Evolutionary conservation across 2,329 filamentous ascomycete genomes (phyloP).

Genomic region (Fusarium sp.): DNA sequence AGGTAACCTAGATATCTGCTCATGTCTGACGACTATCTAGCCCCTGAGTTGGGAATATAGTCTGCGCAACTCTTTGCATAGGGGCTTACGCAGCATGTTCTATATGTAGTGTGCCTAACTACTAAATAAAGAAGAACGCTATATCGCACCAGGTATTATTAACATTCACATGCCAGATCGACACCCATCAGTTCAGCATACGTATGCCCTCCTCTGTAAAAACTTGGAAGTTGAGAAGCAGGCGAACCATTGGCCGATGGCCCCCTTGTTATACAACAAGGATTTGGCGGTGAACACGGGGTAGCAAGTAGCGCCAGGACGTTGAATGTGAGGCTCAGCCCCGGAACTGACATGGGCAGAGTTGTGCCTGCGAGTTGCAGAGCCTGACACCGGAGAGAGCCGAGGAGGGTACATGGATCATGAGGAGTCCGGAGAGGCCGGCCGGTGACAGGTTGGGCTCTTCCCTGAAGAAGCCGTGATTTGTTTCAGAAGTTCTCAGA

Average conservation of each 20-base stretch:
- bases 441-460: constrained; percentile 25
- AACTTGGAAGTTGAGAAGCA: constrained; percentile 1
- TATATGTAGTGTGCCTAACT: constrained; percentile 5
- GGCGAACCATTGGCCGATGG: constrained; percentile 2
- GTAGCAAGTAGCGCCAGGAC: constrained; percentile 12
- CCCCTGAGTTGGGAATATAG: no score
- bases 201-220: neutral
- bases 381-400: constrained; percentile 37
- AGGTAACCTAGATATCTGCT: no score
- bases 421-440: constrained; percentile 8
- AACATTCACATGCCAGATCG: neutral
- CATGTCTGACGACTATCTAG: no score
- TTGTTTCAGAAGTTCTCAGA: constrained; percentile 36
- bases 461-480: constrained; percentile 19
- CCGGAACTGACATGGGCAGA: constrained; percentile 13
- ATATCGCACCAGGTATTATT: neutral
- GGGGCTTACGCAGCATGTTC: constrained; percentile 6
- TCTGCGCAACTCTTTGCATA: no score
- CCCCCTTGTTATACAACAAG: constrained; percentile 19
- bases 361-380: constrained; percentile 3
- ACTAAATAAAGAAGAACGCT: neutral
- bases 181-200: neutral
- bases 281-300: constrained; percentile 19
- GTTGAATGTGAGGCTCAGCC: constrained; percentile 21
- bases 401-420: constrained; percentile 25